These are phyloP conservation scores for Aspergillus tubingensis DNA, from an alignment of 2,329 filamentous ascomycete genomes.

Conservation along the genomic window DNA sequence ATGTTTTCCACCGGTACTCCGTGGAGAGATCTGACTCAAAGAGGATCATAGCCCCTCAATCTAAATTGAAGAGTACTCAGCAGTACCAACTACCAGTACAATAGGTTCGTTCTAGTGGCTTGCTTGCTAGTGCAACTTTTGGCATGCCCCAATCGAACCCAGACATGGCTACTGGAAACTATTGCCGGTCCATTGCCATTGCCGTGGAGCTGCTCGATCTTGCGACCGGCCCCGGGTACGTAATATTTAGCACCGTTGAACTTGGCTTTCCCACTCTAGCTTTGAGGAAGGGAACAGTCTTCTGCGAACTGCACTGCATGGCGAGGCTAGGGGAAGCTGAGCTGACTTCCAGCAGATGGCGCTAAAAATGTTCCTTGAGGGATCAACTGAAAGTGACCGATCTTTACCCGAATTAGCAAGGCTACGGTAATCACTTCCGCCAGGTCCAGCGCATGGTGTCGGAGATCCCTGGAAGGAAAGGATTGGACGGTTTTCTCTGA, in stretches of 20 bases:
- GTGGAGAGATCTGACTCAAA: neutral
- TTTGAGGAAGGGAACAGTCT: neutral
- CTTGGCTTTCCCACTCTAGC: neutral
- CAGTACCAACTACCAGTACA: neutral
- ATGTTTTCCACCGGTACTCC: neutral
- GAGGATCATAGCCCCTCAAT: neutral
- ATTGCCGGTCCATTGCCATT: neutral
- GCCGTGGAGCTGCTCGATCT: neutral
- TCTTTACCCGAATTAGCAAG: slow-evolving; percentile 14
- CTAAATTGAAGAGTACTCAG: slow-evolving; percentile 1
- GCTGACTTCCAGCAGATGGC: slow-evolving; percentile 2
- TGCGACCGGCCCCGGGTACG: neutral
- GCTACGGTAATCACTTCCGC: slow-evolving; percentile 7
- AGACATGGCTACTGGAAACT: slow-evolving; percentile 1
- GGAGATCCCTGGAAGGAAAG: neutral
- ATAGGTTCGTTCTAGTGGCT: neutral
- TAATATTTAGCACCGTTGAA: neutral
- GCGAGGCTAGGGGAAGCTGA: neutral
- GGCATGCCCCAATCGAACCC: slow-evolving; percentile 1
- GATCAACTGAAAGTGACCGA: slow-evolving; percentile 17
- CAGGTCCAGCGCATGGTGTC: slow-evolving; percentile 1
- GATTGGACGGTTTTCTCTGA: neutral
- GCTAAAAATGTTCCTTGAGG: slow-evolving; percentile 3
- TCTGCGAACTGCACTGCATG: neutral
- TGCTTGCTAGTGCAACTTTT: slow-evolving; percentile 7